These are phyloP conservation scores for Ganoderma leucocontextum DNA, from an alignment of 1,284 basidiomycete genomes.

Conservation along the genomic window DNA sequence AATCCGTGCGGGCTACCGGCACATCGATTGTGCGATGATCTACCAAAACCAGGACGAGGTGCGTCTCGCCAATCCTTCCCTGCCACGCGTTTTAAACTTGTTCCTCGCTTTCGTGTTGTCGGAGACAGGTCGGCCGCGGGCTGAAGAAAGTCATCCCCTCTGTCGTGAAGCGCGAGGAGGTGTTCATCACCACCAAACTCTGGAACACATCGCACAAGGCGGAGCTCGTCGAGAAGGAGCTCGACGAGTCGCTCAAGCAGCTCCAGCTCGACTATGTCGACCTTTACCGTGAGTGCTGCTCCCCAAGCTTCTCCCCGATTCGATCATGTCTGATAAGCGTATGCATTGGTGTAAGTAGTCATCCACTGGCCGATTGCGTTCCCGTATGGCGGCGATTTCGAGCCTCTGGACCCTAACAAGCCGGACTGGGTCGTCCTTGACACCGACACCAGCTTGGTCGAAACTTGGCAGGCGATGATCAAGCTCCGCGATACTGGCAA, in stretches of 20 bases:
- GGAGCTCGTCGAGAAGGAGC: constrained; percentile 72
- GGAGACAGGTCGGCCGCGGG: constrained; percentile 61
- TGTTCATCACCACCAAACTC: constrained; percentile 87
- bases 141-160: constrained; percentile 82
- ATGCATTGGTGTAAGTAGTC: constrained; percentile 53
- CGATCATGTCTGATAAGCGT: background rate
- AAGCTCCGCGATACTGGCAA: constrained; percentile 59
- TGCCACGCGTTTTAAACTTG: background rate
- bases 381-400: constrained; percentile 59
- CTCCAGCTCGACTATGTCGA: constrained; percentile 83
- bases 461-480: constrained; percentile 88
- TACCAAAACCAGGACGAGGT: constrained; percentile 82
- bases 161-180: constrained; percentile 82
- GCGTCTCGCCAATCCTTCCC: constrained; percentile 8
- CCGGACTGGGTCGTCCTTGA: constrained; percentile 65
- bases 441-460: constrained; percentile 65
- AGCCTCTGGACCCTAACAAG: constrained; percentile 58
- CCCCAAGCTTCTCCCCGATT: background rate
- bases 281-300: constrained; percentile 56
- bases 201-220: constrained; percentile 79
- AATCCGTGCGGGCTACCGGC: constrained; percentile 78
- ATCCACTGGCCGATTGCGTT: constrained; percentile 92
- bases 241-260: constrained; percentile 77
- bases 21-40: constrained; percentile 82
- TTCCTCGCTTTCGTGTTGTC: background rate